phyloP scores from a whole-genome alignment of 2,329 filamentous ascomycete genomes.

The Trichoderma asperellum region DNA sequence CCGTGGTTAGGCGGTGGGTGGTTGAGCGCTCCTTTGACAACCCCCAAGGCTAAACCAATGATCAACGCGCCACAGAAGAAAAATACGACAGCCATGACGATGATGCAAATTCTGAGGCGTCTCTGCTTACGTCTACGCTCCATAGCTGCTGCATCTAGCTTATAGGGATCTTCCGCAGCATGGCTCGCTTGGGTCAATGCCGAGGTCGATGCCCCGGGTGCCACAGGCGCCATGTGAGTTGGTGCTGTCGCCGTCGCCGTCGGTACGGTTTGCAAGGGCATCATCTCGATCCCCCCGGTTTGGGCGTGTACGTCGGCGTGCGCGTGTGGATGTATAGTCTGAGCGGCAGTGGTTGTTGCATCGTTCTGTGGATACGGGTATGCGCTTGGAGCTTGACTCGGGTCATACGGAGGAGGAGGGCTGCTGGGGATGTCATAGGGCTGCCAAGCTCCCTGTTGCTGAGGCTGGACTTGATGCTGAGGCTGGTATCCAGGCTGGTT shows the following conservation, averaged over 20 bases:
- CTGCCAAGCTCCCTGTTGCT: conserved; percentile 17
- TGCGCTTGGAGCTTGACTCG: conserved; percentile 35
- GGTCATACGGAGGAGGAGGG: conserved; percentile 39
- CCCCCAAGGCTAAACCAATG: conserved; percentile 37
- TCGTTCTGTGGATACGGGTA: conserved; percentile 28
- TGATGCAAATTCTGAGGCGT: conserved; percentile 32
- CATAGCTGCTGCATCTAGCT: conserved; percentile 35
- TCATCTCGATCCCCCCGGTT: conserved; percentile 15
- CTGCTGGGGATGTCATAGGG: conserved; percentile 31
- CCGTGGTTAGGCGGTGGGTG: background rate
- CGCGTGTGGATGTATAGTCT: background rate
- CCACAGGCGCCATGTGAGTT: background rate
- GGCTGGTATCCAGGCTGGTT: background rate
- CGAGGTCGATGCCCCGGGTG: conserved; percentile 29
- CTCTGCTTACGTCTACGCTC: conserved; percentile 33
- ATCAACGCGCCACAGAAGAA: conserved; percentile 37
- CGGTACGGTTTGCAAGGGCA: conserved; percentile 15
- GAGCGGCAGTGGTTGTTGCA: conserved; percentile 18
- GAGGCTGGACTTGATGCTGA: conserved; percentile 16
- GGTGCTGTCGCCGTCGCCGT: background rate
- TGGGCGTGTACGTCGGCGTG: background rate
- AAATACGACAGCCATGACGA: conserved; percentile 32
- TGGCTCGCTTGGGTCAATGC: conserved; percentile 17
- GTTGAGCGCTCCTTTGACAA: conserved; percentile 32
- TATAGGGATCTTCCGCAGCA: conserved; percentile 28